Evolutionary conservation across 2,329 filamentous ascomycete genomes (phyloP).

Genomic region (Thermothelomyces thermophilus): DNA sequence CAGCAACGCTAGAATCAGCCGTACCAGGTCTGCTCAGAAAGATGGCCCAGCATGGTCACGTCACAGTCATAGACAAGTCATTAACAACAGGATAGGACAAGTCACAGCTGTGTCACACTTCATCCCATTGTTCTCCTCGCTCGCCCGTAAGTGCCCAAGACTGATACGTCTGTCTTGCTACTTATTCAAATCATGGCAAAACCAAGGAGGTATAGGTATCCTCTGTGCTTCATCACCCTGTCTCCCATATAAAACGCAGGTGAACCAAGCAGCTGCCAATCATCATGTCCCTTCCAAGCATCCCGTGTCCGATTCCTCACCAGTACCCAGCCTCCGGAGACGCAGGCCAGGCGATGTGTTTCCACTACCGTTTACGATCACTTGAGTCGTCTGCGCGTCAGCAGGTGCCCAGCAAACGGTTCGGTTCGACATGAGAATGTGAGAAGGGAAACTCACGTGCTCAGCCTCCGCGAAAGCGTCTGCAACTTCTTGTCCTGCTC

Average conservation of each 20-base stretch:
- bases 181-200: too few relatives aligned
- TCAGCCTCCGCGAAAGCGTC: slow-evolving; percentile 81
- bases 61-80: too few relatives aligned
- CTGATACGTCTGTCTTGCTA: too few relatives aligned
- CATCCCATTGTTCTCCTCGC: too few relatives aligned
- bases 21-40: too few relatives aligned
- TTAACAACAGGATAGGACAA: too few relatives aligned
- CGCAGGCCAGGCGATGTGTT: not conserved
- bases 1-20: too few relatives aligned
- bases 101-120: too few relatives aligned
- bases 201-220: too few relatives aligned
- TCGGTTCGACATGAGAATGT: not conserved
- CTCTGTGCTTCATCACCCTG: too few relatives aligned
- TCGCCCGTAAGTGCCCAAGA: not conserved
- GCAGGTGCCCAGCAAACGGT: not conserved
- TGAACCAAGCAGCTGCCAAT: not conserved
- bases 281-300: not conserved
- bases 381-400: slow-evolving; percentile 2
- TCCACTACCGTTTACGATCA: slow-evolving; percentile 18
- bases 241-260: not conserved
- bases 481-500: slow-evolving; percentile 87
- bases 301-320: not conserved
- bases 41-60: too few relatives aligned
- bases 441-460: slow-evolving; percentile 66
- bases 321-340: not conserved